Base-by-base conservation (phyloP, 768 basidiomycete species). In the Serendipita indica region DNA sequence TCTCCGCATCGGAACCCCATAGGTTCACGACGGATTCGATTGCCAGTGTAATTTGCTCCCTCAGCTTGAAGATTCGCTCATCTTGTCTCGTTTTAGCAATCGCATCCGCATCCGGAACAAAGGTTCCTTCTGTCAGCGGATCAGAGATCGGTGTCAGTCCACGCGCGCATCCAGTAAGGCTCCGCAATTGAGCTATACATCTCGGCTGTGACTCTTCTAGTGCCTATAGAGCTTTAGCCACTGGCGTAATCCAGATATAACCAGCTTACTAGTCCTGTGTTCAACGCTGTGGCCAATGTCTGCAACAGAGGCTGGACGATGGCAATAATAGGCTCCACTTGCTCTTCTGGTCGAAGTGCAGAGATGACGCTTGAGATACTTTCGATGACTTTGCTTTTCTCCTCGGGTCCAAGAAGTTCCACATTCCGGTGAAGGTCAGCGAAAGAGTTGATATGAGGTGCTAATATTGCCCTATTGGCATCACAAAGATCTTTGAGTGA, bases 361-460 rank as follows among this genome's bases (percentile, higher is more conserved):
- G 96, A 89, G 32, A 96, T 86, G 2, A 97, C 89, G 62, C 91
- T 94, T 1, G 89, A 82, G 57, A 97, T 93, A 0, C 86, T 89
- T 67, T 96, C 87, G 43, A 96, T 72, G 0, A 96, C 88, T 70
- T 93, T 96, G 63, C 81, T 79, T 70, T 86, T 87, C 69, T 94
- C 91, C n/a, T 54, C 20, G 83, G 80, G 64, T 89, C 86, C 83
- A 87, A 63, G 2, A 13, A 22, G 37, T 60, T 28, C 2, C 13
- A 58, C 18, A 41, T 20, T 25, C 34, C 27, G 83, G 69, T 94
- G 87, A 58, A 97, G 69, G 60, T 84, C 81, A 3, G 83, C 86
- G 68, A 97, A 94, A 0, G 89, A 86, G 2, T 75, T 76, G 34
- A 96, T 89, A 64, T 89, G 89, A 3, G 81, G 79, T 1, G 89